Evolutionary conservation across 73 alveolate genomes (phyloP).

Genomic region (Tetrahymena borealis): DNA sequence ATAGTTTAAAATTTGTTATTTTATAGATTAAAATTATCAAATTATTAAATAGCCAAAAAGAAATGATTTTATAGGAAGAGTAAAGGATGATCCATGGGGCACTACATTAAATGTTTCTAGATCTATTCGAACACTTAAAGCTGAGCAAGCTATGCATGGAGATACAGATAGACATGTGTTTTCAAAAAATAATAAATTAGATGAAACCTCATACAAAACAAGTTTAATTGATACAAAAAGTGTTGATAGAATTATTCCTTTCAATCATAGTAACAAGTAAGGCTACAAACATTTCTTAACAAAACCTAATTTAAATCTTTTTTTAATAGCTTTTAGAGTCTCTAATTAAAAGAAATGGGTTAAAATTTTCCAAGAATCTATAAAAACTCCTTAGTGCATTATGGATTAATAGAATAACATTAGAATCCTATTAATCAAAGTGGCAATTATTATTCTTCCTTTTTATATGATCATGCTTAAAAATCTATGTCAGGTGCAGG

Average conservation of each 20-base stretch:
- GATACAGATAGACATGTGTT: constrained; percentile 8
- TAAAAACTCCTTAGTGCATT: background rate
- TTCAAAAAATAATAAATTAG: constrained; percentile 11
- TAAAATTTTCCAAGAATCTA: background rate
- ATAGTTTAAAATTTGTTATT: background rate
- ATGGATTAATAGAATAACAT: background rate
- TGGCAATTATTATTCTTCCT: background rate
- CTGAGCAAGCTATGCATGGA: constrained; percentile 23
- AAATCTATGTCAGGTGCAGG: background rate
- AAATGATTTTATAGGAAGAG: background rate
- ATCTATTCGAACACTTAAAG: constrained; percentile 14
- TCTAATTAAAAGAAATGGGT: background rate
- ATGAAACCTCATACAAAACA: constrained; percentile 1
- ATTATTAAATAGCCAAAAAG: background rate
- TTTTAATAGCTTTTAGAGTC: background rate
- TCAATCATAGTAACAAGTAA: constrained; percentile 35
- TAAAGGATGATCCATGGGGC: background rate
- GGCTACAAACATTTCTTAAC: background rate
- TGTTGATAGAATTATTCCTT: constrained; percentile 25
- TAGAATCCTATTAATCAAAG: background rate
- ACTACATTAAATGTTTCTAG: background rate
- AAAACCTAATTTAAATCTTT: background rate
- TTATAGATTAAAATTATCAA: background rate
- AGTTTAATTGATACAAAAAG: constrained; percentile 12
- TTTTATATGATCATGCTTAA: background rate